A percentile compares a stretch with the other conserved stretches of the same genome.
Evolutionary conservation across 495 filamentous ascomycete genomes (phyloP).

Genomic region (Xylaria bambusicola): DNA sequence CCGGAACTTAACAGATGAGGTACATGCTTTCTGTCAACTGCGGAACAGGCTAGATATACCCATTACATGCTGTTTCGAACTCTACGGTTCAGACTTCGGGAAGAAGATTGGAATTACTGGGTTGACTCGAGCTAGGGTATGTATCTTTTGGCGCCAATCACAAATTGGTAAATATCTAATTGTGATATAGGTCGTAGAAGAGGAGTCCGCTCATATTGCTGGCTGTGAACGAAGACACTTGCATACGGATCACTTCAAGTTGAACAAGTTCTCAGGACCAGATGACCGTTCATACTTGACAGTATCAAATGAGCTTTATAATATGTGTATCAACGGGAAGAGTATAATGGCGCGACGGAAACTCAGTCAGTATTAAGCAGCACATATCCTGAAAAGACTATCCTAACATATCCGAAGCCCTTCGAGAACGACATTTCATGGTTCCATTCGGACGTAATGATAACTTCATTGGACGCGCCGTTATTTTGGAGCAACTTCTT

Average conservation of each 20-base stretch:
- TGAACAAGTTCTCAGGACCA: slow-evolving; percentile 17
- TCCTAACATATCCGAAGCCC: slow-evolving; percentile 13
- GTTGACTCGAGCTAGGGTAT: slow-evolving; percentile 5
- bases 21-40: slow-evolving; percentile 5
- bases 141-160: not conserved
- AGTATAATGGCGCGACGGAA: not conserved
- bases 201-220: not conserved
- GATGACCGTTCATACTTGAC: slow-evolving; percentile 5
- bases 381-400: not conserved
- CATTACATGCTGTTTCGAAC: slow-evolving; percentile 9
- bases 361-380: not conserved
- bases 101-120: not conserved
- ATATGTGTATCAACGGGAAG: not conserved
- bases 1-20: not conserved
- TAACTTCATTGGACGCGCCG: slow-evolving; percentile 46
- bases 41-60: slow-evolving; percentile 3
- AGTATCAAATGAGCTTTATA: slow-evolving; percentile 1
- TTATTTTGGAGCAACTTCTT: slow-evolving; percentile 36
- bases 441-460: slow-evolving; percentile 34
- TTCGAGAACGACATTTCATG: slow-evolving; percentile 11
- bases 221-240: not conserved
- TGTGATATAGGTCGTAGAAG: not conserved
- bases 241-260: slow-evolving; percentile 5
- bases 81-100: slow-evolving; percentile 12
- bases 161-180: not conserved